Evolutionary conservation across 176 grass and related monocot species (phyloP), one percentile per base, ranked within the genome.

Genomic region (Aegilops sharonensis): DNA sequence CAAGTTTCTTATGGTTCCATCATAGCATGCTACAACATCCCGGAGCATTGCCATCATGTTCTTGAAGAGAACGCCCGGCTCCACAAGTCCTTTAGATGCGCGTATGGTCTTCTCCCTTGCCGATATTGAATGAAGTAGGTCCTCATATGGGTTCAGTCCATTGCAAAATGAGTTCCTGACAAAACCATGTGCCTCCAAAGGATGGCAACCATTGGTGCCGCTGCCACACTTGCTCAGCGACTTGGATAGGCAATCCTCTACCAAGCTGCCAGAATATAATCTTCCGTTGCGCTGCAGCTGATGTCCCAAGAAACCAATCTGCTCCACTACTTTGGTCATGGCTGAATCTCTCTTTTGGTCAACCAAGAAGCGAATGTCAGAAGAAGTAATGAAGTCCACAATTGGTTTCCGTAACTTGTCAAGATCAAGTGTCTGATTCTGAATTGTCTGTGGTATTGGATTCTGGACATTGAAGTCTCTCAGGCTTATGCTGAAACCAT

Each of bases 21-120:
- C 92, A 35, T 94, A 94, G 81, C 89, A 94, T 66, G 87, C 72
- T 32, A 83, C 27, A 11, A 92, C 87, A 91, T 94, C 92, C 39
- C 92, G 87, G 18, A 94, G 87, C 73, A 89, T 88, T 72, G 89
- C 87, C 92, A 94, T 94, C 81, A 94, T 82, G 52, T 91, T 90
- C 77, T 94, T 94, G 72, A 91, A 92, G 42, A 92, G 90, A 52
- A 17, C 81, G 6, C 89, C 89, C 40, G 92, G 68, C 81, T 94
- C 92, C 5, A 66, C 90, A 52, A 94, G 85, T 31, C 85, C 89
- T 85, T 81, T 89, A 52, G 92, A 89, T 31, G 87, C 68, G 1
- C 61, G 72, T 29, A 86, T 70, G 12, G 88, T 91, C 15, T 76
- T 88, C 84, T 91, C 92, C 83, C 92, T 91, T 68, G 54, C 86